Base-by-base conservation (phyloP, 139 green algal genomes). In the Asterochloris erici region DNA sequence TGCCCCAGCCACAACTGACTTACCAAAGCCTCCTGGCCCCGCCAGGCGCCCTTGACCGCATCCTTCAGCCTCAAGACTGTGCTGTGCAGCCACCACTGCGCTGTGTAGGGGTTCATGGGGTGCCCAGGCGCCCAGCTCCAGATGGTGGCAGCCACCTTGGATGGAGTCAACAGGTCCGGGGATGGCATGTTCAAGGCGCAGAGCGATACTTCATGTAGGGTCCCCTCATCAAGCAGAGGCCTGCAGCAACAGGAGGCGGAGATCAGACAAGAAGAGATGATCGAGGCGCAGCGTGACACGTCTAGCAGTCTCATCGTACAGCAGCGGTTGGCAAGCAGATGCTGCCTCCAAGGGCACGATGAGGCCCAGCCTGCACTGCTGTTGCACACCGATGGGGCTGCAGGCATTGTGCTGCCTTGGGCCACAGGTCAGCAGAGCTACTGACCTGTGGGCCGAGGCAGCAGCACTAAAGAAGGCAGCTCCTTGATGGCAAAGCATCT, bases 51-150 rank as follows among this genome's bases (percentile, higher is more conserved):
- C 2, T 54, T 29, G 0, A 61, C 26, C 73, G 80, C 10, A 47
- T 54, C 63, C n/a, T 54, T 61, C 63, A 84, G 28, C 27, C 62
- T 71, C 19, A 47, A 68, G 60, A n/a, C 47, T 21, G 38, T 10
- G 24, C 74, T 69, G 15, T 24, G 0, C 12, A 62, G 75, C 38
- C 61, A 75, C 12, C 19, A 60, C 63, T 23, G 60, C 47, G 16
- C 13, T 47, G 71, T 74, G 81, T 63, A 73, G 24, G 70, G 62
- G 14, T 83, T 60, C 12, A 73, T 83, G 47, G 86, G 87, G 71
- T 94, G 85, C 0, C 82, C 88, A 4, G 85, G 81, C 9, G 91
- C 88, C 92, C 92, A 95, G 21, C 83, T 90, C 92, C 92, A 95
- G 19, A 95, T 87, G 73, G 80, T 81, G 23, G 86, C 77, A 12